Conservation (phyloP, 1,139 yeast species). For the Geotrichum citri-aurantii region DNA sequence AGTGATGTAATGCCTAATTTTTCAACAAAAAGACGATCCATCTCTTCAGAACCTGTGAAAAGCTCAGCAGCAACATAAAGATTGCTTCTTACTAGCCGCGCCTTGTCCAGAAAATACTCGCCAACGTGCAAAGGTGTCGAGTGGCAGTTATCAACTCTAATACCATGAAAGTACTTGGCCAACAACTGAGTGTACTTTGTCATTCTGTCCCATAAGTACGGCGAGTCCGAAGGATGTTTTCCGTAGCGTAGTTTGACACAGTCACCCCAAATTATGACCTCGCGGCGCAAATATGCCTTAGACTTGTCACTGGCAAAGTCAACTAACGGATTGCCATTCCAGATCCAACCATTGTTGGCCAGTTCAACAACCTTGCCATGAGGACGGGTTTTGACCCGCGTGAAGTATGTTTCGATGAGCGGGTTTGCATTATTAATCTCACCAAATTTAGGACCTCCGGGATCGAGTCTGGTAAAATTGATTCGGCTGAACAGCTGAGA, state of each 20-base stretch:
- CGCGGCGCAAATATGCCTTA: conserved; percentile 80
- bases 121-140: conserved; percentile 96
- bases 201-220: conserved; percentile 86
- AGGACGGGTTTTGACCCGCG: conserved; percentile 49
- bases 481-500: conserved; percentile 70
- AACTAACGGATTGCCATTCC: conserved; percentile 92
- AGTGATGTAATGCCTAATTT: conserved; percentile 81
- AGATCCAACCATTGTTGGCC: conserved; percentile 97
- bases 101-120: conserved; percentile 78
- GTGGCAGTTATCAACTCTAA: conserved; percentile 92
- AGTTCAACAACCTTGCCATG: conserved; percentile 54
- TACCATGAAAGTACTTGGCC: conserved; percentile 79
- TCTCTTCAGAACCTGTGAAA: conserved; percentile 84
- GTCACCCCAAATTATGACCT: conserved; percentile 96
- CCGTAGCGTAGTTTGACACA: conserved; percentile 94
- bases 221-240: conserved; percentile 67
- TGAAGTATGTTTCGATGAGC: conserved; percentile 80
- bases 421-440: conserved; percentile 51
- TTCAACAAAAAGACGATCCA: conserved; percentile 88
- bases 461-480: conserved; percentile 68
- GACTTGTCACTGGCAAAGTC: conserved; percentile 84
- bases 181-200: conserved; percentile 63
- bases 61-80: conserved; percentile 91
- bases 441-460: conserved; percentile 75
- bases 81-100: conserved; percentile 77